These are phyloP conservation scores for Botrytis fragariae DNA, from an alignment of 2,329 filamentous ascomycete genomes.

Conservation along the genomic window DNA sequence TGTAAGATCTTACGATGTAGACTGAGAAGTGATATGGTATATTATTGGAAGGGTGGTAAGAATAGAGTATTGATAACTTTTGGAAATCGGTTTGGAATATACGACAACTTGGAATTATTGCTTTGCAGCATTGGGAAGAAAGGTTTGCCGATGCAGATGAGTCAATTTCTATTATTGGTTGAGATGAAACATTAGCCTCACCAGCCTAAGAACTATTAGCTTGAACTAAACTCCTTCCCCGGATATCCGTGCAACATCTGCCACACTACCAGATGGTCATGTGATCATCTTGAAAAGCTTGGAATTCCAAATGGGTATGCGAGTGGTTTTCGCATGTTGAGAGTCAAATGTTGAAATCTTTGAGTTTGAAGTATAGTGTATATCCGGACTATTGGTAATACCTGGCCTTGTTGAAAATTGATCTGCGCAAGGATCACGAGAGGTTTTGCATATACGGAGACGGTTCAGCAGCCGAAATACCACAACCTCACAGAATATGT, in stretches of 20 bases:
- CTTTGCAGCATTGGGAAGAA: background rate
- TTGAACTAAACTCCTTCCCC: background rate
- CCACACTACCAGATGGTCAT: background rate
- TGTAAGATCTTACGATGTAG: background rate
- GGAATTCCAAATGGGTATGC: background rate
- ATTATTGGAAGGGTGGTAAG: background rate
- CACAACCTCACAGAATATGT: background rate
- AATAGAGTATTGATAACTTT: too few relatives aligned
- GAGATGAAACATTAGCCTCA: background rate
- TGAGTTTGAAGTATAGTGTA: background rate
- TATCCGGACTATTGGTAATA: slow-evolving; percentile 4
- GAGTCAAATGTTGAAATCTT: background rate
- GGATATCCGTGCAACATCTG: background rate
- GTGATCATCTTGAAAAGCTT: background rate
- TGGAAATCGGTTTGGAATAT: background rate
- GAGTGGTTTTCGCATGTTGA: background rate
- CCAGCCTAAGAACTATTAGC: background rate
- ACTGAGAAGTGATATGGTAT: background rate
- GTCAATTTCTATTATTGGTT: background rate
- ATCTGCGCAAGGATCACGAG: slow-evolving; percentile 2
- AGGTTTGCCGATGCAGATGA: background rate
- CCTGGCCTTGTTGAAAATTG: background rate
- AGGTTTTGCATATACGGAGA: background rate
- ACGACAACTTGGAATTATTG: background rate
- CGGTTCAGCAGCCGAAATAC: background rate